These are phyloP conservation scores for Moniliella sp. DNA, from an alignment of 1,284 basidiomycete species.

Conservation along the genomic window DNA sequence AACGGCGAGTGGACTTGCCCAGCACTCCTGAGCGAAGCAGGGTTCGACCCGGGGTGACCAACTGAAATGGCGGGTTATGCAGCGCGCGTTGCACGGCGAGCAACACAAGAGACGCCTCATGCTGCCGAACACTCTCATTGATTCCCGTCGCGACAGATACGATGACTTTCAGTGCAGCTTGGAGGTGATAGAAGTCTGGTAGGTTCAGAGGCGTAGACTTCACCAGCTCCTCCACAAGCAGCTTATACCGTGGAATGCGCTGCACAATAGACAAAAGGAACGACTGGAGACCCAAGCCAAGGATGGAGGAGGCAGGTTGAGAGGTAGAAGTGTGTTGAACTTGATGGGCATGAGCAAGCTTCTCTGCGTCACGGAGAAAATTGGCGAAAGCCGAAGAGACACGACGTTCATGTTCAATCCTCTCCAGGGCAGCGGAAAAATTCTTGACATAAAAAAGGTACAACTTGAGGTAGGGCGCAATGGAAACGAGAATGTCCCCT, in stretches of 20 bases:
- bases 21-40: slow-evolving; percentile 22
- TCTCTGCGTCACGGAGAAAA: slow-evolving; percentile 22
- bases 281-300: slow-evolving; percentile 26
- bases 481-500: slow-evolving; percentile 26
- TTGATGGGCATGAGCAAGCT: not conserved
- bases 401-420: slow-evolving; percentile 23
- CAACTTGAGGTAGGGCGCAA: slow-evolving; percentile 32
- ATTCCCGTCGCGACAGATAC: slow-evolving; percentile 25
- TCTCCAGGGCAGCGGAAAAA: slow-evolving; percentile 22
- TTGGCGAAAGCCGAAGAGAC: slow-evolving; percentile 17
- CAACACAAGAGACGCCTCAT: slow-evolving; percentile 27
- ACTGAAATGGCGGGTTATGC: slow-evolving; percentile 17
- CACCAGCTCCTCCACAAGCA: slow-evolving; percentile 24
- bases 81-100: slow-evolving; percentile 23
- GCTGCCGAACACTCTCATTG: slow-evolving; percentile 29
- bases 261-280: slow-evolving; percentile 29
- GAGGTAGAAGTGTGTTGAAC: too few species aligned
- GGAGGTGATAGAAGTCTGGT: slow-evolving; percentile 10
- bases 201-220: slow-evolving; percentile 16
- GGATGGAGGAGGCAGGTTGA: slow-evolving; percentile 3
- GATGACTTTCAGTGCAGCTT: slow-evolving; percentile 18
- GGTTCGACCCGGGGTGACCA: slow-evolving; percentile 21
- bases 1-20: slow-evolving; percentile 25
- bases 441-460: slow-evolving; percentile 32
- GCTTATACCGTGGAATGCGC: slow-evolving; percentile 28